Conservation (phyloP, 2,329 filamentous ascomycete species). For the Conoideocrella luteorostrata region DNA sequence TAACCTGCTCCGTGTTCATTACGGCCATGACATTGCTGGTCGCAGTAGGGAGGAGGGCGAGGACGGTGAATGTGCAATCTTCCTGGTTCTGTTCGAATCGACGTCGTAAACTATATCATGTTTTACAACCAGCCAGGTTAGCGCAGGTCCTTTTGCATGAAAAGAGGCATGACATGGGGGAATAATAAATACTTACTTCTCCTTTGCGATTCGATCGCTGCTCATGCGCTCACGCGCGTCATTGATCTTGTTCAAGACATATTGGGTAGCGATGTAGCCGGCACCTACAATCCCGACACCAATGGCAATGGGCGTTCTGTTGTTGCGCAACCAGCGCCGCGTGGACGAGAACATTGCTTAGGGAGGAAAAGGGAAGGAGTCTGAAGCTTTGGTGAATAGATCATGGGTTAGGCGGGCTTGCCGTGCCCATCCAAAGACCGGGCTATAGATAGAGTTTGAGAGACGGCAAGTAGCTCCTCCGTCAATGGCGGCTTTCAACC, state of each 20-base stretch:
- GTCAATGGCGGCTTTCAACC: background rate
- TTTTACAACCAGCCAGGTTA: too few relatives aligned
- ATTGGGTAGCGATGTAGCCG: slow-evolving; percentile 87
- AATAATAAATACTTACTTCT: slow-evolving; percentile 63
- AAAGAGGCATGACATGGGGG: background rate
- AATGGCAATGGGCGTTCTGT: slow-evolving; percentile 83
- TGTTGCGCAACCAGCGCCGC: slow-evolving; percentile 86
- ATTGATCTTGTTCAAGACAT: slow-evolving; percentile 83
- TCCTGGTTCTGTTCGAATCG: slow-evolving; percentile 99
- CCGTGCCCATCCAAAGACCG: background rate
- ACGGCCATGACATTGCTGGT: slow-evolving; percentile 83
- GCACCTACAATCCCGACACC: slow-evolving; percentile 82
- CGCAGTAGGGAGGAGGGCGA: slow-evolving; percentile 88
- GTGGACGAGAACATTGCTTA: slow-evolving; percentile 58
- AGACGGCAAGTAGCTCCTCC: background rate
- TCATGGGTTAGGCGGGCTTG: slow-evolving; percentile 4
- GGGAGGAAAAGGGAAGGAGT: background rate
- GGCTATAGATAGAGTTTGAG: background rate
- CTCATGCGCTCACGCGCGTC: slow-evolving; percentile 95
- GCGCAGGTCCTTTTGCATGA: too few relatives aligned
- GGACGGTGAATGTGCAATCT: slow-evolving; percentile 95
- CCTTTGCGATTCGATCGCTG: slow-evolving; percentile 89
- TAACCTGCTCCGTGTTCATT: slow-evolving; percentile 86
- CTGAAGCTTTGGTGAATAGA: background rate
- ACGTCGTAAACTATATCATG: slow-evolving; percentile 68